Base-by-base conservation (phyloP, 495 filamentous ascomycete species). In the Penicillium samsonianum region DNA sequence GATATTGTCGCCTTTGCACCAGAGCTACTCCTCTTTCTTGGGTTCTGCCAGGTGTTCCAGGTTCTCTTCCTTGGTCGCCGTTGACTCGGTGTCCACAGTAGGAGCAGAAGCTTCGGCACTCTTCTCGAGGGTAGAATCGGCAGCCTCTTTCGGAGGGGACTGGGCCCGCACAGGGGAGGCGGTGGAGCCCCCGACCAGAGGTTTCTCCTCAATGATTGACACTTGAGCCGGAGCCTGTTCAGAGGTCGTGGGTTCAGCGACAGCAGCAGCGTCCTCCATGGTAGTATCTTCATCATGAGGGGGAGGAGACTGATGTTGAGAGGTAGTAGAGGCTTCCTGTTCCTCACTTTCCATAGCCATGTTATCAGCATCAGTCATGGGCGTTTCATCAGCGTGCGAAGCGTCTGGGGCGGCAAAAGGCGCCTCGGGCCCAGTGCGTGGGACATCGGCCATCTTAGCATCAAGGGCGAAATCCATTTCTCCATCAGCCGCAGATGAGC, bases 221-320 rank as follows among this genome's bases (percentile, higher is more conserved):
- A 69, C 63, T 14, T 64, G 49, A 19, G 59, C 56, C 1, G 65
- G 54, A 25, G 44, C 19, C 33, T 59, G 46, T 19, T 69, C 70
- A 5, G 69, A 50, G 10, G 66, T 69, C 19, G 63, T 61, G 19
- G 60, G 59, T 5, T 67, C 52, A 5, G 65, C 63, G 2, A 65
- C 70, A 12, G 74, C 83, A 62, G 87, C 85, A 10, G 74, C 83
- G 61, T 87, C 86, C 59, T 87, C 87, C 78, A 89, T 87, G 11
- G 84, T 69, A 4, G 83, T 77, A 63, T 89, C 87, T 54, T 85
- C 83, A 23, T 82, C 82, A 35, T 83, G 79, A 23, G 82, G 78
- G 26, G 78, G 76, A 25, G 80, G 76, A 26, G 75, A 78, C 5
- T 69, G 67, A 5, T 73, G 74, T 11, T 66, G 73, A 19, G 79